phyloP scores from a whole-genome alignment of 192 early-diverging fungal genomes.

The Linnemannia schmuckeri region DNA sequence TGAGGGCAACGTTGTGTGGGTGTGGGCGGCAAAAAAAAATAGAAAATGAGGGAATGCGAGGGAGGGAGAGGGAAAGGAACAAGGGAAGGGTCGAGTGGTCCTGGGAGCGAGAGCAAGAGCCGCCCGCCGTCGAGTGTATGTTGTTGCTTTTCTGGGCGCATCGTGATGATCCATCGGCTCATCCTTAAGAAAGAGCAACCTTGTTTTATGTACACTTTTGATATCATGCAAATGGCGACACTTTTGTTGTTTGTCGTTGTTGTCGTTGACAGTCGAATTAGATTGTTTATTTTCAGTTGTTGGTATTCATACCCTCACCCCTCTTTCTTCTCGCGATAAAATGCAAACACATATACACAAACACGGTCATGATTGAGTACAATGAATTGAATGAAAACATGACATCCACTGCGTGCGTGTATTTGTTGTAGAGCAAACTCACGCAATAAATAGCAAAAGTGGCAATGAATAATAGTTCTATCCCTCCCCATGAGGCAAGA shows the following conservation, averaged over 20 bases:
- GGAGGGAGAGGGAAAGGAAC: neutral
- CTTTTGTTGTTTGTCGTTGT: neutral
- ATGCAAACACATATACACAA: neutral
- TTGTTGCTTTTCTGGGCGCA: neutral
- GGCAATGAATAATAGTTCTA: neutral
- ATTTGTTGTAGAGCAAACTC: neutral
- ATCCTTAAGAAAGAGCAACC: neutral
- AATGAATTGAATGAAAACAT: neutral
- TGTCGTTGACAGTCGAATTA: neutral
- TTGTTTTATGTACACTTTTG: slow-evolving; percentile 1
- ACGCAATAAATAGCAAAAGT: neutral
- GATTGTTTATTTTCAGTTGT: neutral
- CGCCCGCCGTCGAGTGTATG: neutral
- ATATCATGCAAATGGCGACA: neutral
- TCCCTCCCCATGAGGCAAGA: neutral
- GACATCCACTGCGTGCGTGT: neutral
- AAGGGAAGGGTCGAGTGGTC: neutral
- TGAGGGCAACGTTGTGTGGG: too few relatives aligned
- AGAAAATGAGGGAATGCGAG: neutral
- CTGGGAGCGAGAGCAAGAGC: neutral
- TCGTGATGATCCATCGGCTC: neutral
- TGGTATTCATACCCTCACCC: neutral
- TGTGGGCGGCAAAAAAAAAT: neutral
- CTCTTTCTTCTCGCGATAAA: neutral
- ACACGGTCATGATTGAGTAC: neutral